phyloP scores from a whole-genome alignment of 768 basidiomycete species.

The Leccinum olivaceopallidum region DNA sequence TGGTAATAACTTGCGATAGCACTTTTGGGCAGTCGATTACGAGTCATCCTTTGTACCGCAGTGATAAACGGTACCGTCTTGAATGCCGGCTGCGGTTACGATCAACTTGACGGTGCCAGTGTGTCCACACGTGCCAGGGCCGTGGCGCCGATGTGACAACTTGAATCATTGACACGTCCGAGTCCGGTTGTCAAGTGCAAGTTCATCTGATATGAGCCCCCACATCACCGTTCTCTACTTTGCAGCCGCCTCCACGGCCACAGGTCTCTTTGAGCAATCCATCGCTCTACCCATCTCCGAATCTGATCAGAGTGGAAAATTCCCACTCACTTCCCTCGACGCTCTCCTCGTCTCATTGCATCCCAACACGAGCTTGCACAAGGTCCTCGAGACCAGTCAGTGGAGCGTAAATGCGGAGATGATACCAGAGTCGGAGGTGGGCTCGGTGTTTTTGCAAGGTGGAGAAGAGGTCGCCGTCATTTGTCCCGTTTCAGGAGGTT shows the following conservation, averaged over 20 bases:
- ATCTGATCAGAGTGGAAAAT: neutral
- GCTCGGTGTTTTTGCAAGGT: slow-evolving; percentile 47
- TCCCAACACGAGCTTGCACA: slow-evolving; percentile 48
- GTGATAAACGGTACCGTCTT: too few relatives aligned
- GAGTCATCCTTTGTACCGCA: too few relatives aligned
- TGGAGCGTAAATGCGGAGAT: slow-evolving; percentile 86
- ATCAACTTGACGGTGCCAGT: too few relatives aligned
- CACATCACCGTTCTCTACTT: slow-evolving; percentile 52
- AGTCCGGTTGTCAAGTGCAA: too few relatives aligned
- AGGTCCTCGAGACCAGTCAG: slow-evolving; percentile 58
- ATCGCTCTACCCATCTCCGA: slow-evolving; percentile 45
- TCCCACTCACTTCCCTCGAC: slow-evolving; percentile 52
- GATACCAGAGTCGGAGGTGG: slow-evolving; percentile 56
- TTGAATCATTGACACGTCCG: too few relatives aligned
- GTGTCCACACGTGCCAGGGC: too few relatives aligned
- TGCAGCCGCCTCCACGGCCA: slow-evolving; percentile 68
- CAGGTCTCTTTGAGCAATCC: slow-evolving; percentile 54
- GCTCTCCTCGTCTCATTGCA: slow-evolving; percentile 55
- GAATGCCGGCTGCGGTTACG: too few relatives aligned
- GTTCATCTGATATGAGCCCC: neutral
- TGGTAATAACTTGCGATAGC: too few relatives aligned
- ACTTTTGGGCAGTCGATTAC: too few relatives aligned
- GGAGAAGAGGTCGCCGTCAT: slow-evolving; percentile 83
- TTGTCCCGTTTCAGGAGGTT: slow-evolving; percentile 82
- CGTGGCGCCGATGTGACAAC: too few relatives aligned